phyloP scores from a whole-genome alignment of 1,284 basidiomycete species.

The Apiotrichum brassicae region DNA sequence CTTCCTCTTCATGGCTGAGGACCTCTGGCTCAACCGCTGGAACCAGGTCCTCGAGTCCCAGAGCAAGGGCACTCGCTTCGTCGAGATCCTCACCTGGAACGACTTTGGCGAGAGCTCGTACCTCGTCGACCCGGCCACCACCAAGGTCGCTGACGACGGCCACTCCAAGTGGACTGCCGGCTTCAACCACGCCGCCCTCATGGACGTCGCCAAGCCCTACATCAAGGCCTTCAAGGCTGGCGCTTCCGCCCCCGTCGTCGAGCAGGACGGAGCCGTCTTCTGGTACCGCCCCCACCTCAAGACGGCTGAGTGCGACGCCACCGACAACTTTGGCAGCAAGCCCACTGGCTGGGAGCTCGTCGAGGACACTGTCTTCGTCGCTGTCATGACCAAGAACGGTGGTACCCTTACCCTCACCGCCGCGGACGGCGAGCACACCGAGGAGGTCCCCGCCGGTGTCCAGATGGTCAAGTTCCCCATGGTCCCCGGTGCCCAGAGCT shows the following conservation, averaged over 20 bases:
- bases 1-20: slow-evolving; percentile 45
- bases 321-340: slow-evolving; percentile 36
- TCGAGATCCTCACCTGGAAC: slow-evolving; percentile 48
- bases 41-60: slow-evolving; percentile 38
- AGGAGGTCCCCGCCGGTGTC: slow-evolving; percentile 31
- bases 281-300: slow-evolving; percentile 46
- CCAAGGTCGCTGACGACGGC: slow-evolving; percentile 40
- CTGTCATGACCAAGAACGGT: slow-evolving; percentile 34
- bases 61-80: slow-evolving; percentile 17
- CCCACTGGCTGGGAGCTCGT: slow-evolving; percentile 18
- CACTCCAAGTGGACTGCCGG: slow-evolving; percentile 36
- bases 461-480: slow-evolving; percentile 33
- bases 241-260: slow-evolving; percentile 24
- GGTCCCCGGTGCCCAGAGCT: slow-evolving; percentile 33
- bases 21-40: slow-evolving; percentile 45
- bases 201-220: slow-evolving; percentile 44
- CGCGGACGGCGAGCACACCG: slow-evolving; percentile 22
- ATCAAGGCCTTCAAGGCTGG: slow-evolving; percentile 45
- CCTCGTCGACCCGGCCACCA: slow-evolving; percentile 33
- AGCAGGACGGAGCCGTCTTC: slow-evolving; percentile 39
- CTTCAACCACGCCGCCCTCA: slow-evolving; percentile 41
- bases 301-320: slow-evolving; percentile 36
- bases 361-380: slow-evolving; percentile 41
- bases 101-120: slow-evolving; percentile 47
- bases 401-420: slow-evolving; percentile 39